phyloP scores from a whole-genome alignment of 441 rosid genomes.

The Gossypium aridum region DNA sequence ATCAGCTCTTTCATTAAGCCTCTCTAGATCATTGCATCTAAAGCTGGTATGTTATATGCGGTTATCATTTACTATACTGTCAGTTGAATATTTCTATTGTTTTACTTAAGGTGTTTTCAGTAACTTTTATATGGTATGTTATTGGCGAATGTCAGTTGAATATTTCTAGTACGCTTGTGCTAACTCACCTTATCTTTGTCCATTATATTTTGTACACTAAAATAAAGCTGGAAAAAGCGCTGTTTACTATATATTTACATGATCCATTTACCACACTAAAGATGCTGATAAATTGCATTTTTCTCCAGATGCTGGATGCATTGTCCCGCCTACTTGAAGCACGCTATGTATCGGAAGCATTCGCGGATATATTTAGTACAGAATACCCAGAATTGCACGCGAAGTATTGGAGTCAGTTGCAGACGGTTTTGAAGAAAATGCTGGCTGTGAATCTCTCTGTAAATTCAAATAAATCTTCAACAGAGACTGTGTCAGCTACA shows the following conservation, averaged over 20 bases:
- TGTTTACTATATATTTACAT: background rate
- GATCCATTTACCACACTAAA: background rate
- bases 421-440: slow-evolving; percentile 62
- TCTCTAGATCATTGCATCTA: slow-evolving; percentile 48
- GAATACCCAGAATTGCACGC: slow-evolving; percentile 40
- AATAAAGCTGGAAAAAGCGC: background rate
- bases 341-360: slow-evolving; percentile 34
- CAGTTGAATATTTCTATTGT: background rate
- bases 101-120: background rate
- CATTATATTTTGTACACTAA: too few species aligned
- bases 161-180: background rate
- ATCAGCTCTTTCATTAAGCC: slow-evolving; percentile 53
- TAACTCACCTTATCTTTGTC: background rate
- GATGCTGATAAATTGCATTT: slow-evolving; percentile 8
- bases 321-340: slow-evolving; percentile 66
- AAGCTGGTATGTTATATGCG: slow-evolving; percentile 39
- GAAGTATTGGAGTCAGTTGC: slow-evolving; percentile 73
- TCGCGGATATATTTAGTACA: slow-evolving; percentile 27
- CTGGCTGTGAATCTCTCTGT: slow-evolving; percentile 35
- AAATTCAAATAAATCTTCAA: slow-evolving; percentile 28
- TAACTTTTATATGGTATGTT: background rate
- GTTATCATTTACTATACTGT: background rate
- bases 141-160: too few species aligned
- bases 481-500: slow-evolving; percentile 23
- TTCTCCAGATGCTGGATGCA: slow-evolving; percentile 74